These are phyloP conservation scores for Mortierella polycephala DNA, from an alignment of 371 early-diverging fungal genomes.

Conservation along the genomic window DNA sequence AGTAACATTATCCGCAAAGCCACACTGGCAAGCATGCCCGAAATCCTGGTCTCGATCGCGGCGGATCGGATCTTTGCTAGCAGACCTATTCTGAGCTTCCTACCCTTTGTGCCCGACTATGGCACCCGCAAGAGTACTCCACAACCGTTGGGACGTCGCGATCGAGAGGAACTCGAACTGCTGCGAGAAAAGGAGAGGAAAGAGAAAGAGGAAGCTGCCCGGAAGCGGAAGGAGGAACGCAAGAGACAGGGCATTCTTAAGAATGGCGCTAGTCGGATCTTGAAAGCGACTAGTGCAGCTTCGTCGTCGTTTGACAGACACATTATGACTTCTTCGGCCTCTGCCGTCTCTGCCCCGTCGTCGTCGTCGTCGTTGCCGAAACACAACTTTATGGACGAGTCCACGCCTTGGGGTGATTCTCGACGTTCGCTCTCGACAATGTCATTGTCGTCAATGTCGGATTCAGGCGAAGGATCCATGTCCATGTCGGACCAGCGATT, in stretches of 20 bases:
- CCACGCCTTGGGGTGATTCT: no score
- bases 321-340: no score
- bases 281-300: not conserved
- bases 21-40: constrained; percentile 20
- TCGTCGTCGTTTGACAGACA: not conserved
- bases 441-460: no score
- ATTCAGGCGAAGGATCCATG: no score
- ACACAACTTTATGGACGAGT: no score
- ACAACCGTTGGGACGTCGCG: constrained; percentile 23
- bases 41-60: constrained; percentile 6
- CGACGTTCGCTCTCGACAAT: no score
- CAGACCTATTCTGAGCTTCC: constrained; percentile 25
- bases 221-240: not conserved
- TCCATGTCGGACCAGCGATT: no score
- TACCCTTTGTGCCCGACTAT: constrained; percentile 27
- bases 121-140: constrained; percentile 26
- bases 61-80: constrained; percentile 32
- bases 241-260: not conserved
- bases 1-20: constrained; percentile 19
- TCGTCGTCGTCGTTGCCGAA: no score
- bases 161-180: constrained; percentile 32
- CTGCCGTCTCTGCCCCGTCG: no score
- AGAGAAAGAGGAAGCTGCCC: not conserved
- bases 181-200: constrained; percentile 1
- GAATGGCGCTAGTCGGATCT: constrained; percentile 5